These are phyloP conservation scores for Nakaseomyces delphensis DNA, from an alignment of 1,139 yeast genomes.

Conservation along the genomic window DNA sequence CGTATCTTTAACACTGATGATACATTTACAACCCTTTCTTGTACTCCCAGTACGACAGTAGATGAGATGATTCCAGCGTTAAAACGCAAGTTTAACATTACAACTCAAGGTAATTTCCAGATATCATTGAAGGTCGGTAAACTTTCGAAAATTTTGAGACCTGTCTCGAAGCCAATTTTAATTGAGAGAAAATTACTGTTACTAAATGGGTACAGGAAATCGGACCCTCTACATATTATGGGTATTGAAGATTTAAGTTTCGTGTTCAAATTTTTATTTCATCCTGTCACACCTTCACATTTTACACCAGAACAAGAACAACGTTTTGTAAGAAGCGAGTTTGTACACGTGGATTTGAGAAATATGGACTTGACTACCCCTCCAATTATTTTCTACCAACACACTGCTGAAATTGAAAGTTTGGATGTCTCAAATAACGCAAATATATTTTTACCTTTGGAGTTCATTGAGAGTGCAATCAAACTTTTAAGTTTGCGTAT, in stretches of 20 bases:
- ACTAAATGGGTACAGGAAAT: slow-evolving; percentile 70
- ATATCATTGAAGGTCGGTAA: slow-evolving; percentile 75
- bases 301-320: slow-evolving; percentile 62
- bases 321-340: slow-evolving; percentile 49
- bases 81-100: slow-evolving; percentile 57
- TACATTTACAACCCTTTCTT: slow-evolving; percentile 71
- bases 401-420: slow-evolving; percentile 71
- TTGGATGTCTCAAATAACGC: slow-evolving; percentile 85
- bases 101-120: slow-evolving; percentile 68
- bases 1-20: slow-evolving; percentile 73
- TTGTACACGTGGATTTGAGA: slow-evolving; percentile 66
- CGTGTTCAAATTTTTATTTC: slow-evolving; percentile 75
- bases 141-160: slow-evolving; percentile 61
- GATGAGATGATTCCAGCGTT: slow-evolving; percentile 60
- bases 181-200: slow-evolving; percentile 67
- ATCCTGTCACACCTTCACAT: slow-evolving; percentile 60
- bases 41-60: slow-evolving; percentile 67
- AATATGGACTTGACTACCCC: slow-evolving; percentile 73
- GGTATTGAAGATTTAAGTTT: slow-evolving; percentile 86
- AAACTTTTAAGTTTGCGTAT: slow-evolving; percentile 60
- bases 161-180: slow-evolving; percentile 68
- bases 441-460: slow-evolving; percentile 71
- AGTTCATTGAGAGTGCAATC: slow-evolving; percentile 75
- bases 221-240: slow-evolving; percentile 65
- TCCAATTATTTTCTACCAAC: slow-evolving; percentile 75